Percentiles rank a stretch among this genome's conserved stretches.
phyloP scores from a whole-genome alignment of 306 rosid species.

The Casuarina equisetifolia region DNA sequence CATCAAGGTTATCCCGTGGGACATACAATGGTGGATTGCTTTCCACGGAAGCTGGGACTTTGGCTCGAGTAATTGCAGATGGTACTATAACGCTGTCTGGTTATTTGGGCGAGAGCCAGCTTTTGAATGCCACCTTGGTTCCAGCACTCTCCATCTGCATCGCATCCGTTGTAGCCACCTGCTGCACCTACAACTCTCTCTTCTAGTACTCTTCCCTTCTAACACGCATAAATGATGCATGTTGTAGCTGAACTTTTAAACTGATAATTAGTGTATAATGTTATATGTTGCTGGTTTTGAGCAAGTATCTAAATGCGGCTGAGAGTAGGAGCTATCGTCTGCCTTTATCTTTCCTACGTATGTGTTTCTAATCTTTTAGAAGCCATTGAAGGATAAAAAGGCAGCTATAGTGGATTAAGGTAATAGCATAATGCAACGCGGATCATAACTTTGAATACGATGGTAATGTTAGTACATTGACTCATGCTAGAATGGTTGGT shows the following conservation, averaged over 20 bases:
- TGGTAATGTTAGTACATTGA: too few species aligned
- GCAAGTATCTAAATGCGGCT: neutral
- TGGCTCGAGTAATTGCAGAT: constrained; percentile 88
- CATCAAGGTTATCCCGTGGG: constrained; percentile 79
- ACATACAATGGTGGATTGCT: constrained; percentile 82
- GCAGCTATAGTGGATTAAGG: too few species aligned
- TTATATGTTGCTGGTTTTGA: neutral
- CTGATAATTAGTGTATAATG: constrained; percentile 13
- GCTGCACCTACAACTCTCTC: constrained; percentile 79
- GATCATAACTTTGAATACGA: too few species aligned
- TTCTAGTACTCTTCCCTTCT: constrained; percentile 40
- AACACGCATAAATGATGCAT: constrained; percentile 25
- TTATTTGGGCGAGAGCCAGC: constrained; percentile 53
- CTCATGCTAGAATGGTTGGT: too few species aligned
- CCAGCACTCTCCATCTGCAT: constrained; percentile 71
- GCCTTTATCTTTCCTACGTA: neutral
- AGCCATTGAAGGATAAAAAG: neutral
- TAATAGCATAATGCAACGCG: too few species aligned
- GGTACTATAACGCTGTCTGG: constrained; percentile 80
- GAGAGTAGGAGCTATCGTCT: neutral
- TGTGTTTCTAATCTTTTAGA: neutral
- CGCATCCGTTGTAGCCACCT: constrained; percentile 73
- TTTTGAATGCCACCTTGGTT: constrained; percentile 63
- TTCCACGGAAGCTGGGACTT: constrained; percentile 86
- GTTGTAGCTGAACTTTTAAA: constrained; percentile 4